Conservation (phyloP, 108 stramenopile genomes). For the Nitzschia sp. region DNA sequence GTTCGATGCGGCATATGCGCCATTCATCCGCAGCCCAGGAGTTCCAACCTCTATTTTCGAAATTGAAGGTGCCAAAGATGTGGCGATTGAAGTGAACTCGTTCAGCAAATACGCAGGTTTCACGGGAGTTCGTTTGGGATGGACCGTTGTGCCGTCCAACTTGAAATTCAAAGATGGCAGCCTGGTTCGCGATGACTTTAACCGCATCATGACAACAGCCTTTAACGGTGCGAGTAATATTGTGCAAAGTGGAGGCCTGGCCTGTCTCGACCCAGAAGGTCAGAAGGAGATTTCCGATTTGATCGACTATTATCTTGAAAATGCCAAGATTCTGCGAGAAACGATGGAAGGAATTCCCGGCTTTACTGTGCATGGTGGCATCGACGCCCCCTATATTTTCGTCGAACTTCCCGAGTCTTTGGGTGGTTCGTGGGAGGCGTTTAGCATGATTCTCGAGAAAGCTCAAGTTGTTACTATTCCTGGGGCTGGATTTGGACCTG, state of each 20-base stretch:
- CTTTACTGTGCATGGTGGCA: slow-evolving; percentile 89
- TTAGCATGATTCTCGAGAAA: slow-evolving; percentile 93
- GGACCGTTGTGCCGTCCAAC: slow-evolving; percentile 93
- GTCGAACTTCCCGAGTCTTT: slow-evolving; percentile 86
- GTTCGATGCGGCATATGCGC: slow-evolving; percentile 98
- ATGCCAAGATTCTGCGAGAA: slow-evolving; percentile 88
- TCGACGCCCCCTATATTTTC: slow-evolving; percentile 95
- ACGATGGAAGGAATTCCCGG: slow-evolving; percentile 87
- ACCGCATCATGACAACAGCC: slow-evolving; percentile 97
- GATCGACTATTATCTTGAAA: slow-evolving; percentile 97
- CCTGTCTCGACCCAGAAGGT: slow-evolving; percentile 93
- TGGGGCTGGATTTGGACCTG: slow-evolving; percentile 97
- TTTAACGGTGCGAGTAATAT: slow-evolving; percentile 98
- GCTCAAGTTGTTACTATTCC: slow-evolving; percentile 97
- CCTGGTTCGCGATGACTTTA: slow-evolving; percentile 89
- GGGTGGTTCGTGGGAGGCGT: slow-evolving; percentile 91
- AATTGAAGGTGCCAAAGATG: slow-evolving; percentile 91
- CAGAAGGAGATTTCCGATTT: slow-evolving; percentile 89
- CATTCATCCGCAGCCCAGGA: slow-evolving; percentile 91
- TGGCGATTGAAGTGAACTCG: slow-evolving; percentile 94
- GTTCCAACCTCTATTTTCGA: slow-evolving; percentile 97
- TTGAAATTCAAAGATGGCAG: slow-evolving; percentile 90
- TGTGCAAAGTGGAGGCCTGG: slow-evolving; percentile 93
- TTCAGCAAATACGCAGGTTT: slow-evolving; percentile 96
- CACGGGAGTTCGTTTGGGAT: slow-evolving; percentile 97